Conservation (phyloP, 208 protist genomes). For the Leishmania guyanensis region DNA sequence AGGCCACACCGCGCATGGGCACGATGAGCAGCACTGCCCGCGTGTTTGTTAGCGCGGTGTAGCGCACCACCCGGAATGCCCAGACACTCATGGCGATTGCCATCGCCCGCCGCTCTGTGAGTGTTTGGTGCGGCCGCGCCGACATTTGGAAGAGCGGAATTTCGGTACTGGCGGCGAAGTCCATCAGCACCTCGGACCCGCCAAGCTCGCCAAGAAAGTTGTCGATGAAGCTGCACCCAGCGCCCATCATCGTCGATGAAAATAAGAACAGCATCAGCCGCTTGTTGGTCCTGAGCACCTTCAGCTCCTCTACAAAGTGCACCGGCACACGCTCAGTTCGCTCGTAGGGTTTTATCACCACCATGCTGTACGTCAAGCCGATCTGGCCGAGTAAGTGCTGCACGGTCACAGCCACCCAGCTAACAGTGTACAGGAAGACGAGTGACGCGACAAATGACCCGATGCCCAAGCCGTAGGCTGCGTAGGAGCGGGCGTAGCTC, state of each 20-base stretch:
- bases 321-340: slow-evolving; percentile 30
- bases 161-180: slow-evolving; percentile 63
- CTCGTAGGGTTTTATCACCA: slow-evolving; percentile 38
- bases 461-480: slow-evolving; percentile 61
- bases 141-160: slow-evolving; percentile 68
- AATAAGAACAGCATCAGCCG: slow-evolving; percentile 52
- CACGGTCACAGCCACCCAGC: slow-evolving; percentile 38
- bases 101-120: slow-evolving; percentile 58
- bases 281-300: slow-evolving; percentile 27
- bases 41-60: slow-evolving; percentile 55
- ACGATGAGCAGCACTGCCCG: slow-evolving; percentile 72
- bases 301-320: slow-evolving; percentile 39
- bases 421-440: slow-evolving; percentile 14
- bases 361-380: slow-evolving; percentile 47
- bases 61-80: slow-evolving; percentile 57
- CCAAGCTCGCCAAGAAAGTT: slow-evolving; percentile 53
- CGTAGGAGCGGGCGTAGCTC: slow-evolving; percentile 51
- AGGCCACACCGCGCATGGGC: slow-evolving; percentile 76
- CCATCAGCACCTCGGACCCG: slow-evolving; percentile 51
- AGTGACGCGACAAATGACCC: slow-evolving; percentile 31
- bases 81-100: slow-evolving; percentile 52
- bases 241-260: slow-evolving; percentile 51
- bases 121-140: slow-evolving; percentile 33
- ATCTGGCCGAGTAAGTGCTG: slow-evolving; percentile 43
- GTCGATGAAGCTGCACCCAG: slow-evolving; percentile 59